These are phyloP conservation scores for Sporothrix luriei DNA, from an alignment of 2,329 filamentous ascomycete genomes.

Conservation along the genomic window DNA sequence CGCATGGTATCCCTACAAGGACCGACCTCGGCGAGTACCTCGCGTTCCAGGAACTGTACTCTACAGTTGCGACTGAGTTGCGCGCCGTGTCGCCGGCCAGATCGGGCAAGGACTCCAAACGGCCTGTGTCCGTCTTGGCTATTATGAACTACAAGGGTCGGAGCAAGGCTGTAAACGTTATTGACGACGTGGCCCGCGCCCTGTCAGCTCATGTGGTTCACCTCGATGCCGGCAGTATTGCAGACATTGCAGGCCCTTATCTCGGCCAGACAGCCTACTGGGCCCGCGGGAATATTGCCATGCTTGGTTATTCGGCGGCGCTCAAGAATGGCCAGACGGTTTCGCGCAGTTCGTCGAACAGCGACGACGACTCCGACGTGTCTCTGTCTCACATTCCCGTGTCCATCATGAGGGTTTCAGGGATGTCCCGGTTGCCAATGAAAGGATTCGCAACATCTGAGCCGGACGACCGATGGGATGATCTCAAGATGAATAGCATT, in stretches of 20 bases:
- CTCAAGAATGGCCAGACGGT: slow-evolving; percentile 56
- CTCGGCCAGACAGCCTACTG: slow-evolving; percentile 61
- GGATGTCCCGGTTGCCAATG: slow-evolving; percentile 30
- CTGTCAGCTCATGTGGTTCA: slow-evolving; percentile 68
- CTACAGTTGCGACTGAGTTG: slow-evolving; percentile 43
- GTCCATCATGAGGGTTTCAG: slow-evolving; percentile 30
- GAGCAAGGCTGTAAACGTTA: slow-evolving; percentile 38
- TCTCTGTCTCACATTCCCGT: slow-evolving; percentile 36
- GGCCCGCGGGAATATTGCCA: slow-evolving; percentile 54
- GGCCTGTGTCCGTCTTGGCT: slow-evolving; percentile 44
- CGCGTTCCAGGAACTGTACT: slow-evolving; percentile 42
- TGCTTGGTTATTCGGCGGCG: slow-evolving; percentile 60
- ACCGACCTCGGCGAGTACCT: slow-evolving; percentile 36
- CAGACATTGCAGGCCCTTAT: slow-evolving; percentile 69
- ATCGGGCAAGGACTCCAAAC: slow-evolving; percentile 38
- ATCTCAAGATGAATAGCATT: slow-evolving; percentile 61
- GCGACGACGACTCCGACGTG: slow-evolving; percentile 42
- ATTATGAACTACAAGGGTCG: slow-evolving; percentile 44
- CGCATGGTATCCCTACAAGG: slow-evolving; percentile 12
- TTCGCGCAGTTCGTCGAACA: slow-evolving; percentile 46
- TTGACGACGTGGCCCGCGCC: slow-evolving; percentile 42
- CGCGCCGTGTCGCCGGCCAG: slow-evolving; percentile 36
- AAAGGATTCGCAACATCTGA: slow-evolving; percentile 39
- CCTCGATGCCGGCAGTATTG: slow-evolving; percentile 69
- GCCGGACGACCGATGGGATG: slow-evolving; percentile 59